phyloP scores from a whole-genome alignment of 768 basidiomycete species.

The Suillus lakei region DNA sequence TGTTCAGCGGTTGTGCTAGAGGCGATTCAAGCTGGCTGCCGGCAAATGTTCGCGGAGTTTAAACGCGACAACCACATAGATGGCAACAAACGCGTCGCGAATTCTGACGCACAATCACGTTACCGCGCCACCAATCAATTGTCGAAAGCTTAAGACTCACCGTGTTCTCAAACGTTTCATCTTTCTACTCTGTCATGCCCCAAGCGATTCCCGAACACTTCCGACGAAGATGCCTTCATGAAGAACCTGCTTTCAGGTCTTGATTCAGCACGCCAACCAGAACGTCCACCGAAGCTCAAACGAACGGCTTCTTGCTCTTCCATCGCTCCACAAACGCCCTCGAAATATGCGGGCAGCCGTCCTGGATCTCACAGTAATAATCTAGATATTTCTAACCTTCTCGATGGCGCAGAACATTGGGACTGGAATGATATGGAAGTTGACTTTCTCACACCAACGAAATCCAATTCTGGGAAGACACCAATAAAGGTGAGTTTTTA shows the following conservation, averaged over 20 bases:
- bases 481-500: slow-evolving; percentile 21
- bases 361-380: slow-evolving; percentile 22
- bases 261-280: slow-evolving; percentile 41
- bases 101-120: neutral
- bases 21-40: neutral
- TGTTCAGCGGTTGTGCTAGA: neutral
- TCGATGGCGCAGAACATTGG: slow-evolving; percentile 74
- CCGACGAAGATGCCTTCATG: slow-evolving; percentile 67
- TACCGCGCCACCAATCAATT: neutral
- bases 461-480: slow-evolving; percentile 37
- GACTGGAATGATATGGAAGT: slow-evolving; percentile 65
- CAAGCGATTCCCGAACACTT: slow-evolving; percentile 39
- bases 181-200: slow-evolving; percentile 33
- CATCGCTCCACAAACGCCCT: slow-evolving; percentile 1
- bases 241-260: slow-evolving; percentile 54
- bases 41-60: slow-evolving; percentile 5
- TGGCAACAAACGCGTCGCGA: slow-evolving; percentile 13
- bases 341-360: slow-evolving; percentile 25
- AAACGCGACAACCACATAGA: neutral
- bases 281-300: slow-evolving; percentile 33
- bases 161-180: neutral
- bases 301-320: slow-evolving; percentile 8
- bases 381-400: slow-evolving; percentile 50
- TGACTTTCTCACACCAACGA: slow-evolving; percentile 57
- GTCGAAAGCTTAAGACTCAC: neutral